phyloP scores from a whole-genome alignment of 257 asterid species.

The Craterostigma plantagineum region DNA sequence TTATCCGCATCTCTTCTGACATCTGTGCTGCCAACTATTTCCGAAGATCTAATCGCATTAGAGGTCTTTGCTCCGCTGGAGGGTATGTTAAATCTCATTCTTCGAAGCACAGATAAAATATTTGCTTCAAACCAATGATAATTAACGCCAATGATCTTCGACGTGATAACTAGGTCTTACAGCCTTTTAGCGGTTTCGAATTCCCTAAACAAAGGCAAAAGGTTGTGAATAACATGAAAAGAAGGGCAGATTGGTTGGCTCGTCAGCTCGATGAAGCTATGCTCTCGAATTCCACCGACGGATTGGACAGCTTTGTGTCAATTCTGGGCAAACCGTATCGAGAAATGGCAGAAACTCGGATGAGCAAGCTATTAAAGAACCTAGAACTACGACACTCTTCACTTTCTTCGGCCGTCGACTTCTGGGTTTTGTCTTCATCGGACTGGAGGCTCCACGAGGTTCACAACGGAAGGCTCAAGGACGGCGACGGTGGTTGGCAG shows the following conservation, averaged over 20 bases:
- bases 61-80: conserved; percentile 97
- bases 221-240: conserved; percentile 54
- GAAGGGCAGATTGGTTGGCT: conserved; percentile 61
- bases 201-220: conserved; percentile 53
- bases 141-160: conserved; percentile 7
- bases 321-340: conserved; percentile 49
- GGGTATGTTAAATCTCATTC: conserved; percentile 37
- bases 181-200: conserved; percentile 73
- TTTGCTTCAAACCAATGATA: background rate
- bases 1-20: conserved; percentile 88
- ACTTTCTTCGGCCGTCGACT: conserved; percentile 10
- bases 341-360: conserved; percentile 34
- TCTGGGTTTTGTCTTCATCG: no score
- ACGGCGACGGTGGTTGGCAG: no score
- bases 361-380: conserved; percentile 39
- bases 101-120: no score
- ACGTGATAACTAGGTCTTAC: no score
- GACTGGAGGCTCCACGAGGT: no score
- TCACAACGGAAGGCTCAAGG: no score
- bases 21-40: conserved; percentile 65
- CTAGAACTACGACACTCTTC: no score
- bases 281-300: conserved; percentile 38
- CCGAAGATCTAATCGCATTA: conserved; percentile 89
- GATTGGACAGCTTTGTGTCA: conserved; percentile 32
- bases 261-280: conserved; percentile 73